Base-by-base conservation (phyloP, 176 grass and related monocot species). In the Oryza glaberrima region DNA sequence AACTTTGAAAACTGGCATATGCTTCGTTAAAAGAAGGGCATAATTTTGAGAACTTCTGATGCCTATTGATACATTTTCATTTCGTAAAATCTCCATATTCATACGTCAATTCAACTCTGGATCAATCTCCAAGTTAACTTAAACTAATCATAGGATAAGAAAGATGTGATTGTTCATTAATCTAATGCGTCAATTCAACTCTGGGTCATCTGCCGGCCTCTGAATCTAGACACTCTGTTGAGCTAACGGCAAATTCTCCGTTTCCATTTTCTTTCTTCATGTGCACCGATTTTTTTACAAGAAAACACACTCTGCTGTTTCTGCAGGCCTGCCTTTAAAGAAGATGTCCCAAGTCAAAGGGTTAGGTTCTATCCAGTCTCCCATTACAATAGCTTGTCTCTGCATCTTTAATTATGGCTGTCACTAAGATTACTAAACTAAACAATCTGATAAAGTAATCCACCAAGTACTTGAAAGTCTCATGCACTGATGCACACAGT, bases 301-400 rank as follows among this genome's bases (percentile, higher is more conserved):
- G 45, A 25, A 51, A 86, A 67, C 0, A 58, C 47, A 58, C 47
- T 22, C 11, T 67, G 12, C 19, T 10, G 32, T 28, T 28, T 56
- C 66, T 66, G 73, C 78, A 77, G 77, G 77, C 26, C 65, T 22
- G 77, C 66, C 56, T 77, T 77, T 90, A 86, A 77, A 90, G 32
- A 67, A 82, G 58, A 17, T 80, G 56, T 78, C 68, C 47, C 46
- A 75, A 51, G 88, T 86, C 88, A 90, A 90, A 75, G 68, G 75
- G 28, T 83, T 86, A 49, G 69, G 88, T 83, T 83, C 16, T 63
- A 86, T 86, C 68, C 75, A 63, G 69, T 79, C 36, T 15, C 35
- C 67, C 56, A 20, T 28, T 60, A 75, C 79, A 86, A 82, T 67
- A 79, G 75, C 68, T 40, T 51, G 72, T 40, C 47, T 32, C 47